Evolutionary conservation across 495 filamentous ascomycete genomes (phyloP), one percentile per base, ranked within the genome.

Genomic region (Penicillium longicatenatum): DNA sequence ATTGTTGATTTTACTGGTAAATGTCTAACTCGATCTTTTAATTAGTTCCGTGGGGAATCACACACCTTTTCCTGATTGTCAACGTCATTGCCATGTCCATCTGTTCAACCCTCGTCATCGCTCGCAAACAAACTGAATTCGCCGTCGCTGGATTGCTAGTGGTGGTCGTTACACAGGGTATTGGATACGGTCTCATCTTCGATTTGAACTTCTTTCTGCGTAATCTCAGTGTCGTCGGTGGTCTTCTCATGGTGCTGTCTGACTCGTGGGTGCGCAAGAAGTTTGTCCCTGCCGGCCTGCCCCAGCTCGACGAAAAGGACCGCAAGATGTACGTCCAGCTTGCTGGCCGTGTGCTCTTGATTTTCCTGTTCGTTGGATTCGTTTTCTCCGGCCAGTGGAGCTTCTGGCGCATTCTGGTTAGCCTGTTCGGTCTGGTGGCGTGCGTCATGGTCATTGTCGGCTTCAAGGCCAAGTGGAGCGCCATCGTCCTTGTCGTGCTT

Each of bases 311-410:
- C 65, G 94, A 98, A 82, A 97, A 97, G 84, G 95, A 98, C 73
- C 89, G 91, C 72, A 98, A 98, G 83, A 97, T 97, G 91, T 98
- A 98, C 80, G 93, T 98, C 76, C 94, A 98, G 82, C 87, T 98
- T 51, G 94, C 94, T 52, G 94, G 94, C 22, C 86, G 94, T 59
- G 89, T 98, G n/a, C 82, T 98, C 44, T 79, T 98, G 61, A 97
- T 98, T 74, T 96, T 98, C 81, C 81, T 98, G 57, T 98, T 98
- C 70, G 68, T 96, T 57, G 94, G 94, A 24, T 98, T 98, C 68
- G 88, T 98, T 59, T 96, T 97, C 77, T 89, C 91, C 33, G 94
- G 94, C 46, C 79, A 93, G 65, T 98, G 94, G 94, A 89, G 85
- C 61, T 70, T 97, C 60, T 89, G 90, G 80, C 83, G 94, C 64